phyloP scores from a whole-genome alignment of 2,329 filamentous ascomycete species.

The Xylaria sp. region DNA sequence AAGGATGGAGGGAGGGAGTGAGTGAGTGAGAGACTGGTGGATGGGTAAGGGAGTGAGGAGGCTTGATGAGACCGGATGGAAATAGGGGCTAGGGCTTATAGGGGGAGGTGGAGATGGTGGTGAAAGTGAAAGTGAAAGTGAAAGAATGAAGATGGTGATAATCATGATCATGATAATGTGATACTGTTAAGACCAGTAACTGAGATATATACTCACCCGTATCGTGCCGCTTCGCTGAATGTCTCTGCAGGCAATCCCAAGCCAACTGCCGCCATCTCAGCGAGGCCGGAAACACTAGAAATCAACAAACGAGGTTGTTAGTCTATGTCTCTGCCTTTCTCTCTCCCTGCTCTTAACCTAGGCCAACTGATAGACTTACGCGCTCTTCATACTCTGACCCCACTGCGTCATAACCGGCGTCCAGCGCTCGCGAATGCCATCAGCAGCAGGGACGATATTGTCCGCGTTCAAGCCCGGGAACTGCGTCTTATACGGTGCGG shows the following conservation, averaged over 20 bases:
- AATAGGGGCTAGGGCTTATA: too few relatives aligned
- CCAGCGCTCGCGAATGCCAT: slow-evolving; percentile 63
- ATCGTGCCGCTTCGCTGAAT: slow-evolving; percentile 66
- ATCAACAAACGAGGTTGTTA: slow-evolving; percentile 4
- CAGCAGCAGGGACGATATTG: slow-evolving; percentile 65
- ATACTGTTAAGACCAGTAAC: neutral
- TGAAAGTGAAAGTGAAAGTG: too few relatives aligned
- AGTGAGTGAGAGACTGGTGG: neutral
- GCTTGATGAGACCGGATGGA: neutral
- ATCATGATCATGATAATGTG: neutral
- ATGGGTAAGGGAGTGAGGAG: neutral
- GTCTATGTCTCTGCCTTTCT: neutral
- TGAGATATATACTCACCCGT: slow-evolving; percentile 57
- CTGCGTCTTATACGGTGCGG: slow-evolving; percentile 63
- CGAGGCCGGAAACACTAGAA: slow-evolving; percentile 60
- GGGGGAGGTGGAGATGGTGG: neutral
- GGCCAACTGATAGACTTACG: too few relatives aligned
- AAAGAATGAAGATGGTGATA: neutral
- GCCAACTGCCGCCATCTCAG: slow-evolving; percentile 68
- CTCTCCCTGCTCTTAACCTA: neutral
- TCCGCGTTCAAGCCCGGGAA: slow-evolving; percentile 67
- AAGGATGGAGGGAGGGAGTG: neutral
- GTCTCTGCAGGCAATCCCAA: slow-evolving; percentile 63
- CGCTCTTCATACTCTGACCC: slow-evolving; percentile 69
- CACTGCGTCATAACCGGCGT: slow-evolving; percentile 65